Evolutionary conservation across 306 rosid species (phyloP).

Genomic region (Cucumis hystrix): DNA sequence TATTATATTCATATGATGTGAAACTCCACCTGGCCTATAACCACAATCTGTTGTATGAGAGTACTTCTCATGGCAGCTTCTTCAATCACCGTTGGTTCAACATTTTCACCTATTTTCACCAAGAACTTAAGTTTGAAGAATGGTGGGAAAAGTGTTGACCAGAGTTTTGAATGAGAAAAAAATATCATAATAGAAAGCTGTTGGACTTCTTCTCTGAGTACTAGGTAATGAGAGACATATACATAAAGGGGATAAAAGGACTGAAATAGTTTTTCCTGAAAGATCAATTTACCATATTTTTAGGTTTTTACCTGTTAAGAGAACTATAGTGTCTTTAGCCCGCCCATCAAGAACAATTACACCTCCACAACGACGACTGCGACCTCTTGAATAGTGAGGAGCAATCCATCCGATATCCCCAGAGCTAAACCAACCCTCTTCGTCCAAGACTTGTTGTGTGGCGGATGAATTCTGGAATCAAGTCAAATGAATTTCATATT

Average conservation of each 20-base stretch:
- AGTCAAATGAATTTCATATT: background rate
- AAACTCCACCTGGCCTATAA: slow-evolving; percentile 71
- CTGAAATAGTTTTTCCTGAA: background rate
- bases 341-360: slow-evolving; percentile 81
- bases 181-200: background rate
- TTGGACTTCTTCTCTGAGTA: background rate
- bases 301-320: slow-evolving; percentile 46
- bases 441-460: slow-evolving; percentile 52
- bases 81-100: slow-evolving; percentile 78
- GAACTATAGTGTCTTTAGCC: slow-evolving; percentile 91
- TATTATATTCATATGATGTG: background rate
- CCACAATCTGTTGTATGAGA: slow-evolving; percentile 74
- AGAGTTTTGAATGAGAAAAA: background rate
- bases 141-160: too few species aligned
- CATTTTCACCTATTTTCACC: slow-evolving; percentile 68
- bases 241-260: background rate
- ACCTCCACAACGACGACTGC: slow-evolving; percentile 60
- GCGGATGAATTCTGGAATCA: slow-evolving; percentile 56
- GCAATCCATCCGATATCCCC: slow-evolving; percentile 93
- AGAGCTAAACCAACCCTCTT: slow-evolving; percentile 76
- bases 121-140: slow-evolving; percentile 11
- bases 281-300: background rate
- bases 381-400: slow-evolving; percentile 61
- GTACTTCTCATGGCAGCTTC: slow-evolving; percentile 84
- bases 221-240: background rate